phyloP scores from a whole-genome alignment of 1,284 basidiomycete genomes.

The Tranzscheliella williamsii region DNA sequence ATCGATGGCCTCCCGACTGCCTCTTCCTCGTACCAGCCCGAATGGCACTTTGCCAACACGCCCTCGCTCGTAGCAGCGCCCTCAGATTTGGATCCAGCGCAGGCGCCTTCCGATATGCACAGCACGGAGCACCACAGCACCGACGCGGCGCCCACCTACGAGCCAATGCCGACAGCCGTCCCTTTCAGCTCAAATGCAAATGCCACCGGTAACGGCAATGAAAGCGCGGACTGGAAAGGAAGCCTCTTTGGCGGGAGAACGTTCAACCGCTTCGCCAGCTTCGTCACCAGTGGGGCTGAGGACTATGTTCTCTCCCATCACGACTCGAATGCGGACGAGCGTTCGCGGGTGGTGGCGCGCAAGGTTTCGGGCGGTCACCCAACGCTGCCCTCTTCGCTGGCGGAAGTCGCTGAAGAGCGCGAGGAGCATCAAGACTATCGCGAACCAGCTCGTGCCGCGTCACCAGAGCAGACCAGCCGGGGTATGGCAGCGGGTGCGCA shows the following conservation, averaged over 20 bases:
- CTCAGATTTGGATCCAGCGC: too few species aligned
- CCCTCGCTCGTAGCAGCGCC: too few species aligned
- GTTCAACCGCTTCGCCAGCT: constrained; percentile 78
- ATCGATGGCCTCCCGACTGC: too few species aligned
- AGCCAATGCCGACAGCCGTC: too few species aligned
- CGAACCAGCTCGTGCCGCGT: not conserved
- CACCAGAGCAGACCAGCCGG: not conserved
- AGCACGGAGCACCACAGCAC: too few species aligned
- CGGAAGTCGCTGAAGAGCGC: constrained; percentile 4
- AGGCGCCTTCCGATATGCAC: too few species aligned
- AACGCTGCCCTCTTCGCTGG: not conserved
- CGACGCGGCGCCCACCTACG: too few species aligned
- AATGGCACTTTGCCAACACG: too few species aligned
- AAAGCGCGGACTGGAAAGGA: constrained; percentile 19
- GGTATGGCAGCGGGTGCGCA: not conserved
- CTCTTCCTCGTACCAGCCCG: too few species aligned
- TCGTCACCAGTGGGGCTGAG: constrained; percentile 81
- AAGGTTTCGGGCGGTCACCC: constrained; percentile 20
- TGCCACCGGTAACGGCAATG: too few species aligned
- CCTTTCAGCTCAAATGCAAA: too few species aligned
- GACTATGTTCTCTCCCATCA: constrained; percentile 62
- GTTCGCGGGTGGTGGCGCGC: constrained; percentile 14
- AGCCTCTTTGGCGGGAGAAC: constrained; percentile 72
- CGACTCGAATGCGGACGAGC: constrained; percentile 13
- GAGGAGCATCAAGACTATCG: constrained; percentile 1